A percentile compares a stretch with the other conserved stretches of the same genome.
These are phyloP conservation scores for Chloris gayana DNA, from an alignment of 176 grass and related monocot genomes.

Conservation along the genomic window DNA sequence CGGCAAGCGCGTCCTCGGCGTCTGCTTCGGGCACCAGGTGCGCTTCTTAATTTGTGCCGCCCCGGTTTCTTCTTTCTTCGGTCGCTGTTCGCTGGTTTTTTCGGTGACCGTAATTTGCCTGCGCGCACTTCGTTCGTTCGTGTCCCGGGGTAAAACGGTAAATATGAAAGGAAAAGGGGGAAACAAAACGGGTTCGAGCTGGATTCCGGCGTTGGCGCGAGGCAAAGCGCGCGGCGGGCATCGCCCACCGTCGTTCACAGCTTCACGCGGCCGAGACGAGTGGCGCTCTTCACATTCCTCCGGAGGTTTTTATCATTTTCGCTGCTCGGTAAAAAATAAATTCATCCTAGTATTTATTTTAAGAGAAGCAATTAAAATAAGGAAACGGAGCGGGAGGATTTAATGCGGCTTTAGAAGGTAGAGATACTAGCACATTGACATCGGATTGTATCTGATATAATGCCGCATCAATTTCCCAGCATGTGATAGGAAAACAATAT, in stretches of 20 bases:
- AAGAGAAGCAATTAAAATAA: too few species aligned
- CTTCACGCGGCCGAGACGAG: neutral
- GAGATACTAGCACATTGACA: too few species aligned
- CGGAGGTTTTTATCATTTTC: neutral
- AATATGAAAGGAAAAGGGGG: too few species aligned
- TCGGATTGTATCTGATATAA: too few species aligned
- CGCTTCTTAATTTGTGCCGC: neutral
- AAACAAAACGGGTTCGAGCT: too few species aligned
- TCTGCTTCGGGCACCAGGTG: conserved; percentile 99
- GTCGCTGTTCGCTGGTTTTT: neutral
- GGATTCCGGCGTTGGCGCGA: too few species aligned
- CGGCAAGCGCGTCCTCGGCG: conserved; percentile 79
- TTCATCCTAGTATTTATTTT: too few species aligned
- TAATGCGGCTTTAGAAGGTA: too few species aligned
- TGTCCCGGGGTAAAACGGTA: neutral
- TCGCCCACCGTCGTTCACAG: neutral
- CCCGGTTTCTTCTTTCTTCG: too few species aligned
- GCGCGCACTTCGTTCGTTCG: neutral
- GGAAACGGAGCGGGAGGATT: too few species aligned
- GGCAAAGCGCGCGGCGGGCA: neutral
- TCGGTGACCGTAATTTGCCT: neutral
- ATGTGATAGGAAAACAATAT: too few species aligned
- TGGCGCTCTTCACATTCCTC: conserved; percentile 32
- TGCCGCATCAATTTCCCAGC: too few species aligned
- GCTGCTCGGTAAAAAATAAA: neutral